These are phyloP conservation scores for Hericium erinaceus DNA, from an alignment of 768 basidiomycete species.

Conservation along the genomic window DNA sequence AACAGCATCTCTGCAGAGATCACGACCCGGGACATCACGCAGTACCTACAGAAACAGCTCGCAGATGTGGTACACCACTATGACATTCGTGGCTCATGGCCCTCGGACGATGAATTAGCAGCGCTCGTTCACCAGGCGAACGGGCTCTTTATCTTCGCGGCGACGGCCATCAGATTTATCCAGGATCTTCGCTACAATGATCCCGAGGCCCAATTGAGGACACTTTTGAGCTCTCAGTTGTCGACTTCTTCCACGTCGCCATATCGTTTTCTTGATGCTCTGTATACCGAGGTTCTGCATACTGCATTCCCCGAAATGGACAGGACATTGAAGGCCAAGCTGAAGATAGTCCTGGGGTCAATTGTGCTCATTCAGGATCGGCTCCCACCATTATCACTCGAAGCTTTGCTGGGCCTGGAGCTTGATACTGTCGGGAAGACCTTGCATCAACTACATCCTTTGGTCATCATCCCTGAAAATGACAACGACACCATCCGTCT, in stretches of 20 bases:
- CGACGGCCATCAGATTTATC: background rate
- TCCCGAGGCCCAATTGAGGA: background rate
- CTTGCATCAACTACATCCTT: background rate
- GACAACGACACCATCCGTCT: background rate
- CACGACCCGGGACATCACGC: background rate
- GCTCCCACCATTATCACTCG: background rate
- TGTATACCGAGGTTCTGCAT: background rate
- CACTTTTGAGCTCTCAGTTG: background rate
- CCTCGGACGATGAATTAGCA: background rate
- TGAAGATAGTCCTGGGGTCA: background rate
- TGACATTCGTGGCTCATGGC: background rate
- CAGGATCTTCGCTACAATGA: background rate
- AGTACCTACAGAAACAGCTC: background rate
- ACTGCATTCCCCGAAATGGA: background rate
- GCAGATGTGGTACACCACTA: background rate
- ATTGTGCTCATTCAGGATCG: background rate
- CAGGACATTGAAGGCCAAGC: background rate
- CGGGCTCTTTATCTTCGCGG: background rate
- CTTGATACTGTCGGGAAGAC: background rate
- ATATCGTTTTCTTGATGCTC: background rate
- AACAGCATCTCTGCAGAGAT: background rate
- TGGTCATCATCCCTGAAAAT: background rate
- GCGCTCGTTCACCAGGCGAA: background rate
- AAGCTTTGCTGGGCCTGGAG: background rate
- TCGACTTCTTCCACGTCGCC: background rate